Percentiles rank a stretch among this genome's conserved stretches.
Conservation (phyloP, 2,329 filamentous ascomycete species). For the Beauveria australis region DNA sequence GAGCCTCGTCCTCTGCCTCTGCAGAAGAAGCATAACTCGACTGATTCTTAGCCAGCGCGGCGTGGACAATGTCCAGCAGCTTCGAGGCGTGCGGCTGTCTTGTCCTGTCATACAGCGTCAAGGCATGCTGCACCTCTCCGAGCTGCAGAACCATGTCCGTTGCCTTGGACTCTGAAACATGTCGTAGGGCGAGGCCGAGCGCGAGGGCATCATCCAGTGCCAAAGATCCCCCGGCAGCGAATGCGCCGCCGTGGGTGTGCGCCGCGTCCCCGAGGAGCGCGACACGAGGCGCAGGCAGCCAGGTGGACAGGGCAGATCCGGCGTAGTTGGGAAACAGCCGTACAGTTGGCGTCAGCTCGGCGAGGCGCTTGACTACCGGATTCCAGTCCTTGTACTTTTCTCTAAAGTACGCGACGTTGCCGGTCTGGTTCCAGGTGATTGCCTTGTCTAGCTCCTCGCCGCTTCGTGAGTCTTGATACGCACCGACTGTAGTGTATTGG, state of each 20-base stretch:
- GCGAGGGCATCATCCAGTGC: slow-evolving; percentile 27
- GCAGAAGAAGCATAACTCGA: neutral
- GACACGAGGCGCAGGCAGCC: slow-evolving; percentile 23
- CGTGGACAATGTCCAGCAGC: slow-evolving; percentile 11
- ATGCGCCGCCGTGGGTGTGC: slow-evolving; percentile 32
- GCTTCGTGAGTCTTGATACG: slow-evolving; percentile 27
- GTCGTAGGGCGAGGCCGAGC: neutral
- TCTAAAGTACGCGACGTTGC: slow-evolving; percentile 26
- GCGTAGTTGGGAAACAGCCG: slow-evolving; percentile 35
- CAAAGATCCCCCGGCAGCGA: slow-evolving; percentile 29
- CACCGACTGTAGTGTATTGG: slow-evolving; percentile 35
- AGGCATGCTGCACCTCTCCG: neutral
- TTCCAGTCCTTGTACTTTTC: slow-evolving; percentile 33
- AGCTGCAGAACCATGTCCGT: neutral
- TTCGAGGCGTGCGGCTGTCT: slow-evolving; percentile 11
- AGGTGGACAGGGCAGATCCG: slow-evolving; percentile 28
- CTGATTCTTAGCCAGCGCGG: neutral
- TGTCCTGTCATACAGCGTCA: slow-evolving; percentile 12
- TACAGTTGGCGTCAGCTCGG: slow-evolving; percentile 30
- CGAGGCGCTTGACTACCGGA: slow-evolving; percentile 28
- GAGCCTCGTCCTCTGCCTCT: slow-evolving; percentile 9
- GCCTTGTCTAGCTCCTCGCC: slow-evolving; percentile 21
- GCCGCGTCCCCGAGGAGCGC: slow-evolving; percentile 30
- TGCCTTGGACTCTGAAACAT: neutral
- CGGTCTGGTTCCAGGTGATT: slow-evolving; percentile 29